Evolutionary conservation across 78 protist species (phyloP), one percentile per base, ranked within the genome.

Genomic region (Capsaspora owczarzaki): DNA sequence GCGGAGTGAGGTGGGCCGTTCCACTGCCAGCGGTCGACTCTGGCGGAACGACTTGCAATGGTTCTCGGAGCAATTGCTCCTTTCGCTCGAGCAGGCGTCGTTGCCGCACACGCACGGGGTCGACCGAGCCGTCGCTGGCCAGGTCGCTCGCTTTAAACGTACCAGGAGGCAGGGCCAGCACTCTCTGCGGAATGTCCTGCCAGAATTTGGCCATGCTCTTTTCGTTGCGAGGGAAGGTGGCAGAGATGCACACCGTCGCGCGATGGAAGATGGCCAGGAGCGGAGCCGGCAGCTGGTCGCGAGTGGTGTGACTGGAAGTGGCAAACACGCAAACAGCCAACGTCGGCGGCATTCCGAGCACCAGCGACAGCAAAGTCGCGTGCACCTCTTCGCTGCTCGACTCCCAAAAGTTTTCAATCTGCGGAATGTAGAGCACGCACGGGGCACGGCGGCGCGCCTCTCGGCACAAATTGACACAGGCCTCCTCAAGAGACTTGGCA

Each of bases 381-480:
- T 10, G 69, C n/a, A 27, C 37, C 14, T 10, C 8, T 10, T 61
- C 37, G 35, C 35, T 29, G 5, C 12, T 6, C 8, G 20, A 10
- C 37, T 61, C 16, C 56, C 56, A 49, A 10, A 10, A 49, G 69
- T 10, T 29, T 61, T 10, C 8, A 10, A 27, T 20, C 10, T 49
- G 20, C 37, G 69, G 69, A 5, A 61, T 27, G n/a, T 27, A 61
- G n/a, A 61, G 12, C 19, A 61, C n/a, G 37, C 37, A 61, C 14
- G 69, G 69, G 69, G 69, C 69, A 16, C 14, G 35, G n/a, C 69
- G 69, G n/a, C 69, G 69, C 35, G 69, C 69, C n/a, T 61, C 69
- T 5, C n/a, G 69, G 14, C 8, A 16, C 35, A 27, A 10, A 61
- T 10, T 10, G 12, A 10, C 69, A 61, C 20, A 27, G 14, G 69